Evolutionary conservation across 208 protist genomes (phyloP).

Genomic region (Kentomonas sorsogonicus): DNA sequence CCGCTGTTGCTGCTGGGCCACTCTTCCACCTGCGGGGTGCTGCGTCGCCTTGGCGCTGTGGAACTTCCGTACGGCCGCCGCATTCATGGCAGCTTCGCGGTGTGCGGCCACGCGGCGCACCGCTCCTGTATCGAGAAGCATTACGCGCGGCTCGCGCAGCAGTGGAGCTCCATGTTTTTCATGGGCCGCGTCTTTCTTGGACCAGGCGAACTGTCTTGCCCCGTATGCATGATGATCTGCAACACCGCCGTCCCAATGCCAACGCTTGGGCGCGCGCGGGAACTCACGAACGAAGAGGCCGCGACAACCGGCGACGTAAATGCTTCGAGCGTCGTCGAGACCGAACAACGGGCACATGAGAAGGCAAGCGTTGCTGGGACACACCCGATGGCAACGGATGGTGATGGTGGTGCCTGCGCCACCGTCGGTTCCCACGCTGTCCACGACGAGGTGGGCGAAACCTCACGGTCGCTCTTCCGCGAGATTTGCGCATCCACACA

Average conservation of each 20-base stretch:
- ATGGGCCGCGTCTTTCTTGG: slow-evolving; percentile 36
- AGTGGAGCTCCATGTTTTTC: slow-evolving; percentile 33
- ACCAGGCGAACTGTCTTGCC: slow-evolving; percentile 52
- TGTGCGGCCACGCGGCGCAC: slow-evolving; percentile 70
- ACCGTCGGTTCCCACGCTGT: too few species aligned
- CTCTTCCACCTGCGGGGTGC: slow-evolving; percentile 39
- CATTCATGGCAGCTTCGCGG: slow-evolving; percentile 43
- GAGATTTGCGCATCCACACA: too few species aligned
- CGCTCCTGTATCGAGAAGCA: slow-evolving; percentile 50
- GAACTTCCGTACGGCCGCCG: slow-evolving; percentile 19
- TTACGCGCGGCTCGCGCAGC: slow-evolving; percentile 32
- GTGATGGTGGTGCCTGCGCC: too few species aligned
- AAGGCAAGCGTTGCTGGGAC: too few species aligned
- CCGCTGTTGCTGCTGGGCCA: slow-evolving; percentile 57
- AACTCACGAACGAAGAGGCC: not conserved
- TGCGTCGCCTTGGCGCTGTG: slow-evolving; percentile 21
- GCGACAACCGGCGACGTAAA: not conserved
- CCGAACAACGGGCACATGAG: not conserved
- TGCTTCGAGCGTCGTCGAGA: not conserved
- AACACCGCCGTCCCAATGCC: slow-evolving; percentile 45
- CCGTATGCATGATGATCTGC: slow-evolving; percentile 58
- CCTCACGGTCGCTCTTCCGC: too few species aligned
- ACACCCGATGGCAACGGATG: too few species aligned
- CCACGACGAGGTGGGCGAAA: too few species aligned
- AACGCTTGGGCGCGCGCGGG: slow-evolving; percentile 13